Percentiles rank a stretch among this genome's conserved stretches.
Evolutionary conservation across 208 protist genomes (phyloP).

Genomic region (Tritrichomonas musculus): DNA sequence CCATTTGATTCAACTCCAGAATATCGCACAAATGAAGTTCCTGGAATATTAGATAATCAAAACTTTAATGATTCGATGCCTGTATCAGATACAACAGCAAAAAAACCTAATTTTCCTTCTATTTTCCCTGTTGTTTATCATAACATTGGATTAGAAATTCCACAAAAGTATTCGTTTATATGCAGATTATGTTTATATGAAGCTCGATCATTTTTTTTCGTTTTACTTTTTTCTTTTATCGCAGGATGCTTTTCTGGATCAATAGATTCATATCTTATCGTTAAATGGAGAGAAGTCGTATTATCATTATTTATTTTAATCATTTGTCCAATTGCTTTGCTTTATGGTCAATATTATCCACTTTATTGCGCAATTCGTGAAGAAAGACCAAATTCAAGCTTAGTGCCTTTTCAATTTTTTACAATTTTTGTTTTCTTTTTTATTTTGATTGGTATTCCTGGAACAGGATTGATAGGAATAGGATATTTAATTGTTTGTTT

Average conservation of each 20-base stretch:
- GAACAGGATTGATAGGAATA: not conserved
- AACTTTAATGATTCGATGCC: not conserved
- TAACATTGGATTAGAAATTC: not conserved
- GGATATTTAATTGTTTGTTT: not conserved
- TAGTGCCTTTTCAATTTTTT: not conserved
- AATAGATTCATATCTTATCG: not conserved
- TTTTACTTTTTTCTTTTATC: not conserved
- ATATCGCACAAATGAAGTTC: not conserved
- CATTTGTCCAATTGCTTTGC: not conserved
- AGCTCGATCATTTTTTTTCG: not conserved
- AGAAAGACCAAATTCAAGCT: not conserved
- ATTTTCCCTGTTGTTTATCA: not conserved
- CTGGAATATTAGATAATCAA: not conserved
- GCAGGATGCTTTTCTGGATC: not conserved
- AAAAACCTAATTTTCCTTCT: not conserved
- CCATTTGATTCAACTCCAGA: not conserved
- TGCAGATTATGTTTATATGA: not conserved
- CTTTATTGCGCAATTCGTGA: not conserved
- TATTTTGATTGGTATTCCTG: not conserved
- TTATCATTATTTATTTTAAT: constrained; percentile 5
- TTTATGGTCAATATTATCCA: not conserved
- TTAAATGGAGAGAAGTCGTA: not conserved
- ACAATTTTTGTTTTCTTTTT: not conserved
- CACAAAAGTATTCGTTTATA: not conserved
- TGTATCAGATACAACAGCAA: not conserved